Evolutionary conservation across 495 filamentous ascomycete species (phyloP).

Genomic region (Paragyromitra xinjiangensis): DNA sequence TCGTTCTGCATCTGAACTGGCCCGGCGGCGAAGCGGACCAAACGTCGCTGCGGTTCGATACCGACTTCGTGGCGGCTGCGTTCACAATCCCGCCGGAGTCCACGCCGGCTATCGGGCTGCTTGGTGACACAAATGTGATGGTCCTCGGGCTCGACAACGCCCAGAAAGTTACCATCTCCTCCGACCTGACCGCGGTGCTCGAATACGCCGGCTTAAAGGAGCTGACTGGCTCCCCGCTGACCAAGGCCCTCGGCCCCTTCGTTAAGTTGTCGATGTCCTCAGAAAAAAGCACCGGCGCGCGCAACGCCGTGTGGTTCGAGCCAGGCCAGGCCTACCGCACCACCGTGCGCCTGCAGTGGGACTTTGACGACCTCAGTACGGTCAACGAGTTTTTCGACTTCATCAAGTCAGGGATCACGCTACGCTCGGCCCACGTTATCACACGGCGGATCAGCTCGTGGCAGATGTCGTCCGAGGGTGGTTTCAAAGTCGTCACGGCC

Average conservation of each 20-base stretch:
- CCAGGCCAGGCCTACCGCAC: conserved; percentile 10
- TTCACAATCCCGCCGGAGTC: background rate
- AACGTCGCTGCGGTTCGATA: background rate
- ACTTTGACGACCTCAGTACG: background rate
- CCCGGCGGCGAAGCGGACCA: background rate
- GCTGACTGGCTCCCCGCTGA: background rate
- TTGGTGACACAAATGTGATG: background rate
- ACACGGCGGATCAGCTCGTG: background rate
- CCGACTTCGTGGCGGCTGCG: background rate
- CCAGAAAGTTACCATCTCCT: background rate
- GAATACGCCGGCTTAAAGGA: background rate
- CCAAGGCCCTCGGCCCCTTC: background rate
- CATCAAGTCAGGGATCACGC: background rate
- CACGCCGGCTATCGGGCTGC: background rate
- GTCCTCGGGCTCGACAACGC: conserved; percentile 4
- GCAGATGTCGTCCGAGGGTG: background rate
- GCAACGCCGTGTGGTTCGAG: conserved; percentile 51
- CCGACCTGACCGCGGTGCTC: conserved; percentile 1
- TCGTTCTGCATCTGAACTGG: conserved; percentile 1
- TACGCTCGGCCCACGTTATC: background rate
- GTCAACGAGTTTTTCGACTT: background rate
- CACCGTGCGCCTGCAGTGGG: conserved; percentile 28
- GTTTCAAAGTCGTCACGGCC: background rate
- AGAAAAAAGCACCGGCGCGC: background rate
- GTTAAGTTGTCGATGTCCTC: background rate